A percentile compares a stretch with the other conserved stretches of the same genome.
phyloP scores from a whole-genome alignment of 306 rosid species.

The Datisca glomerata region DNA sequence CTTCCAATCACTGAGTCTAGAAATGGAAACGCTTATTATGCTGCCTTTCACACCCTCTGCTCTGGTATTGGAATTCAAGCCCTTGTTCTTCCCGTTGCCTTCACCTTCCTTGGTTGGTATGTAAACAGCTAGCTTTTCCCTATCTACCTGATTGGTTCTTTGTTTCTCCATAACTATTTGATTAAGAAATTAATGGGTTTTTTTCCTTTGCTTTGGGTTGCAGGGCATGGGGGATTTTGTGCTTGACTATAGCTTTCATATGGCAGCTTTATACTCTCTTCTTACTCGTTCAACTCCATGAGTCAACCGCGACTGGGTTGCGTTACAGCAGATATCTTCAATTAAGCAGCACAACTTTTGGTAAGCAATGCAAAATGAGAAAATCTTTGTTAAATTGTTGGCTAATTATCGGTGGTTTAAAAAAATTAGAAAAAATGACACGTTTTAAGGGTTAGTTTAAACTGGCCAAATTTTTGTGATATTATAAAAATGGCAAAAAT shows the following conservation, averaged over 20 bases:
- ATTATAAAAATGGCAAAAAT: no score
- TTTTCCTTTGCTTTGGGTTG: neutral
- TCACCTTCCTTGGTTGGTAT: conserved; percentile 52
- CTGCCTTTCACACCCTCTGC: conserved; percentile 39
- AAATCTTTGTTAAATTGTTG: no score
- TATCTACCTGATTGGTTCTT: neutral
- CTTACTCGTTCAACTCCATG: conserved; percentile 38
- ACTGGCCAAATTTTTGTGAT: no score
- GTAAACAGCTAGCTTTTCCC: neutral
- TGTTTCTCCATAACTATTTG: neutral
- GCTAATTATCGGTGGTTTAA: no score
- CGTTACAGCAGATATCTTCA: conserved; percentile 51
- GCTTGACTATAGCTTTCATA: conserved; percentile 30
- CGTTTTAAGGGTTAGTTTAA: no score
- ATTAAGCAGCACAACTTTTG: conserved; percentile 27
- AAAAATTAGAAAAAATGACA: no score
- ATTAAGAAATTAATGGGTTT: no score
- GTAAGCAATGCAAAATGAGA: conserved; percentile 7
- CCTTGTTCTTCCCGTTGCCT: conserved; percentile 42
- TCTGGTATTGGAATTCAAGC: conserved; percentile 54
- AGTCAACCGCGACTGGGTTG: conserved; percentile 29
- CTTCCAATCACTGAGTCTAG: conserved; percentile 54
- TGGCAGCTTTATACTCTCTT: conserved; percentile 46
- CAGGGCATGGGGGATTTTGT: conserved; percentile 39
- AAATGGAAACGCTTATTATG: conserved; percentile 41